Evolutionary conservation across 2,329 filamentous ascomycete species (phyloP).

Genomic region (Mycosphaerella sp.): DNA sequence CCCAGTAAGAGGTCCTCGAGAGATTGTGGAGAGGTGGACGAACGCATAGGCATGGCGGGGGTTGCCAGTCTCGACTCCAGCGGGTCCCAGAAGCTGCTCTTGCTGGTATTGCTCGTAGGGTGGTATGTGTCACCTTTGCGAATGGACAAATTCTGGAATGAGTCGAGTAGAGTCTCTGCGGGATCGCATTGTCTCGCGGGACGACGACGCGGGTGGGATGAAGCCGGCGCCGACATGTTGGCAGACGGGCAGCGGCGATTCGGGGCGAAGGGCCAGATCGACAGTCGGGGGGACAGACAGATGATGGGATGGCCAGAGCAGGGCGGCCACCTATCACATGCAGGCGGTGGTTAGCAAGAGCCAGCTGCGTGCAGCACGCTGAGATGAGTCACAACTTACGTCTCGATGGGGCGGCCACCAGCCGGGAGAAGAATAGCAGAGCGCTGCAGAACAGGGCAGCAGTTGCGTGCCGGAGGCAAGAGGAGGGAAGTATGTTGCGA

Average conservation of each 20-base stretch:
- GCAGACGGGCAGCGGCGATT: conserved; percentile 14
- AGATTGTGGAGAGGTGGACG: conserved; percentile 44
- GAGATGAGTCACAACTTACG: conserved; percentile 19
- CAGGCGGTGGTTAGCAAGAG: conserved; percentile 8
- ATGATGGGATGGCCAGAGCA: conserved; percentile 6
- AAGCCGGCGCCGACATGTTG: conserved; percentile 30
- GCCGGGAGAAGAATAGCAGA: not conserved
- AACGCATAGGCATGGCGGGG: conserved; percentile 42
- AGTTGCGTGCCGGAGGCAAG: not conserved
- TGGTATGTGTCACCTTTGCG: conserved; percentile 47
- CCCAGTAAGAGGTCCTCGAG: conserved; percentile 45
- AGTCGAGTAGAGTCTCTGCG: conserved; percentile 33
- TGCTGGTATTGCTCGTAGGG: conserved; percentile 39
- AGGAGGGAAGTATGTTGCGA: not conserved
- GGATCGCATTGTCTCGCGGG: conserved; percentile 34
- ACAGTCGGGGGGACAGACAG: not conserved
- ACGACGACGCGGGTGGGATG: conserved; percentile 42
- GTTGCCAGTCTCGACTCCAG: conserved; percentile 25
- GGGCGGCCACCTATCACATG: conserved; percentile 15
- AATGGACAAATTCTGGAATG: conserved; percentile 39
- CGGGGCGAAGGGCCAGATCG: conserved; percentile 17
- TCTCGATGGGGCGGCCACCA: not conserved
- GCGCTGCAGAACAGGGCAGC: not conserved
- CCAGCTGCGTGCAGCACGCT: conserved; percentile 10
- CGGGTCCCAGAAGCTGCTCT: conserved; percentile 36